Base-by-base conservation (phyloP, 176 grass and related monocot genomes). In the Triticum timopheevii region DNA sequence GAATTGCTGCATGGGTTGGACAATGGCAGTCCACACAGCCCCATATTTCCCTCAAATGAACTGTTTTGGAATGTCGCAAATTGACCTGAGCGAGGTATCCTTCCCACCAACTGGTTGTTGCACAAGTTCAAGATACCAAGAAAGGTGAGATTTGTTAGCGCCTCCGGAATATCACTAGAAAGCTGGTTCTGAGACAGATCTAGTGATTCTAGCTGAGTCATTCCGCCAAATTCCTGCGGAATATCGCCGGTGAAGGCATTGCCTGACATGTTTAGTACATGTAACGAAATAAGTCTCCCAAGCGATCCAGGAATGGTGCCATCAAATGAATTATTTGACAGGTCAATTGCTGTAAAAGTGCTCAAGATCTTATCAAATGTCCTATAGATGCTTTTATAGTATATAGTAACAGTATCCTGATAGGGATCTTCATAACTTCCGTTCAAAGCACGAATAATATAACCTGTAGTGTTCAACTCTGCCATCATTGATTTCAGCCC, bases 21-120 rank as follows among this genome's bases (percentile, higher is more conserved):
- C 74, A 77, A 4, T 13, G 75, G 50, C 4, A 0, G 68, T 71
- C 86, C 79, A 3, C 86, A 83, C 0, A 88, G 6, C 2, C 31
- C 70, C 6, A 13, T 0, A 58, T 87, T 82, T 13, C 61, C 79
- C 67, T 23, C 61, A 13, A 82, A 82, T 8, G 86, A 87, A 4
- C 11, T 59, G 2, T 13, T 82, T 7, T 16, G 2, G 12, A 88
- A 82, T 7, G 71, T 88, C 1, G 22, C 70, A 13, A 68, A 68
- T 68, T 68, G 65, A 9, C 15, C 30, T 20, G 65, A 68, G 6
- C 3, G 28, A 17, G 65, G 65, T 67, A 67, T 67, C 9, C 17
- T 13, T 13, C 92, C 92, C 1, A 45, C 47, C 30, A 93, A 65
- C 2, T 88, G 45, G 1, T 93, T 93, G 44, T 61, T 24, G 2